Base-by-base conservation (phyloP, 352 stramenopile genomes). In the Globisporangium orthogonon region DNA sequence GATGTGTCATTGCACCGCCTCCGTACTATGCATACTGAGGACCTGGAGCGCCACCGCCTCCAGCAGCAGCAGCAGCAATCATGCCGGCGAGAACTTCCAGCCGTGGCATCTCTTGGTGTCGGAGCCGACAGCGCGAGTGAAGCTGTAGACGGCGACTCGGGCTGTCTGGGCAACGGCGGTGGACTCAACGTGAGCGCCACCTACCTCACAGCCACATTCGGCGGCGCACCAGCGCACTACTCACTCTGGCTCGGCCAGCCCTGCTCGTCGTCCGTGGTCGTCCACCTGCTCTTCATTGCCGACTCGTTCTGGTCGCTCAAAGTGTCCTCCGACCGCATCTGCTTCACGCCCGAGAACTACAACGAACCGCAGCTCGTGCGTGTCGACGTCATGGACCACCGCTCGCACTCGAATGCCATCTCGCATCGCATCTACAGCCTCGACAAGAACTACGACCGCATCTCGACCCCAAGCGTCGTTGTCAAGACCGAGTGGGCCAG, bases 231-330 rank as follows among this genome's bases (percentile, higher is more conserved):
- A 5, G 66, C 75, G 52, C 72, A 66, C 51, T 91, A 91, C 57
- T 76, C 78, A 33, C 61, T 91, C 4, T 66, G 65, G n/a, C 66
- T 91, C 28, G 65, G 67, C 7, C 64, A 85, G 57, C 44, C 59
- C n/a, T 91, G 82, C 61, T 54, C 69, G 28, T 89, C 82, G 15
- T 70, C 74, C 4, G 82, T 91, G 9, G 75, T 89, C 11, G 79
- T 91, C 31, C 78, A 91, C 53, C 49, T 91, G 41, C 58, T 86
- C 60, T 73, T 86, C 45, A 58, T 71, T 6, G 60, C 56, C 14
- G 82, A 91, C 55, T 60, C 72, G 45, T 54, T 49, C 17, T 62
- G 67, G 37, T 71, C 65, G 13, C 57, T 89, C 10, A 69, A 69
- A 1, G 65, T 91, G 5, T 87, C 82, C 4, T 82, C 75, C 17